These are phyloP conservation scores for Naganishia onofrii DNA, from an alignment of 768 basidiomycete genomes.

Conservation along the genomic window DNA sequence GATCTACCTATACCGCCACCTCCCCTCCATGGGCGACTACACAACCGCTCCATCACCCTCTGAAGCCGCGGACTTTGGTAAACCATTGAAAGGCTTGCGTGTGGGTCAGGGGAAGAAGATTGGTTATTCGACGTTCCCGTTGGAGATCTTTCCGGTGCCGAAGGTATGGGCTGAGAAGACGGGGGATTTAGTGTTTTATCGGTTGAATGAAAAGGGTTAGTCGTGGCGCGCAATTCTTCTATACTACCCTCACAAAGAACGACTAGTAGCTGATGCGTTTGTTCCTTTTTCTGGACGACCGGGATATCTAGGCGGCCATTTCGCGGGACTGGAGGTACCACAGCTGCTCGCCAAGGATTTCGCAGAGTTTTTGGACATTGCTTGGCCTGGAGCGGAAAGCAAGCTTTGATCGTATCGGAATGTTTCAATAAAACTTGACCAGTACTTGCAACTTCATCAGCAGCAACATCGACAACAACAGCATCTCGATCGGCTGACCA, in stretches of 20 bases:
- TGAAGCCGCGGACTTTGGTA: background rate
- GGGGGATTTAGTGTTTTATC: conserved; percentile 44
- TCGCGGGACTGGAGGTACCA: conserved; percentile 51
- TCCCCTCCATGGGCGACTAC: conserved; percentile 13
- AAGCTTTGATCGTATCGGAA: too few species aligned
- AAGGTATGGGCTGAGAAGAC: conserved; percentile 43
- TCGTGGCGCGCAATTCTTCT: too few species aligned
- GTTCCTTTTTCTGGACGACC: background rate
- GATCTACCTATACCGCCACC: conserved; percentile 44
- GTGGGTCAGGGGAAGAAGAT: conserved; percentile 36
- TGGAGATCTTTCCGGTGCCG: conserved; percentile 45
- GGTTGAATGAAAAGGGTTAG: conserved; percentile 45
- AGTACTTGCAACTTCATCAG: too few species aligned
- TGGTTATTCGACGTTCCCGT: conserved; percentile 48
- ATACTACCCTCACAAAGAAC: too few species aligned
- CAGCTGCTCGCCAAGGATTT: conserved; percentile 45
- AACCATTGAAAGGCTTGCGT: conserved; percentile 20
- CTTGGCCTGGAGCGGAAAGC: conserved; percentile 30
- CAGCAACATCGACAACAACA: too few species aligned
- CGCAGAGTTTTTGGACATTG: conserved; percentile 48
- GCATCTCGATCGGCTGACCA: too few species aligned
- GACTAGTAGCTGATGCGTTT: background rate
- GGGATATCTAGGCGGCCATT: conserved; percentile 51
- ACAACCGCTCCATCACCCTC: background rate
- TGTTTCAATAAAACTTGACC: too few species aligned